Evolutionary conservation across 2,329 filamentous ascomycete genomes (phyloP).

Genomic region (Fusarium temperatum): DNA sequence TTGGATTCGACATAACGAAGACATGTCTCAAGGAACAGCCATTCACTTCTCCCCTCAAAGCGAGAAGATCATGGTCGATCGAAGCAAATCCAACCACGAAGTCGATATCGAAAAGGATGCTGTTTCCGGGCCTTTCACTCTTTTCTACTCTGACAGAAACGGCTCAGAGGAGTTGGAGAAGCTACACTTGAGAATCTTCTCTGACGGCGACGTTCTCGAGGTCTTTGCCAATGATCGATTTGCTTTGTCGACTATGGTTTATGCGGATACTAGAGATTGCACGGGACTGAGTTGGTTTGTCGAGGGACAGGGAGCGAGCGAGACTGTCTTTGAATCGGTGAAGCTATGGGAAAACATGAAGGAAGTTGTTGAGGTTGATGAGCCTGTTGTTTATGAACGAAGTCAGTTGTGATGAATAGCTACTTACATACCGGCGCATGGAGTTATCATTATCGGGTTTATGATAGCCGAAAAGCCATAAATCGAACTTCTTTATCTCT

Average conservation of each 20-base stretch:
- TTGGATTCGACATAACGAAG: conserved; percentile 39
- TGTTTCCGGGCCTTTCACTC: conserved; percentile 55
- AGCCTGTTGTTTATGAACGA: conserved; percentile 17
- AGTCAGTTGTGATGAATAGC: conserved; percentile 3
- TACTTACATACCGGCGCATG: rapidly evolving
- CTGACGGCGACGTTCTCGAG: conserved; percentile 40
- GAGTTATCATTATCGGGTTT: background rate
- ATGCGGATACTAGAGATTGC: conserved; percentile 27
- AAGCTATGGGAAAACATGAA: conserved; percentile 37
- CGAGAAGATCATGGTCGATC: conserved; percentile 54
- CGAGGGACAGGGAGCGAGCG: conserved; percentile 5
- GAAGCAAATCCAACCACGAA: conserved; percentile 45
- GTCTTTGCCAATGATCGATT: conserved; percentile 43
- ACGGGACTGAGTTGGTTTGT: conserved; percentile 40
- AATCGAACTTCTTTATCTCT: background rate
- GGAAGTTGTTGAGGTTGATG: conserved; percentile 15
- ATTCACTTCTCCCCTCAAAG: conserved; percentile 49
- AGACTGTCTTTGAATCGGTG: conserved; percentile 32
- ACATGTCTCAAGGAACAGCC: conserved; percentile 46
- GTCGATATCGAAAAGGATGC: conserved; percentile 47
- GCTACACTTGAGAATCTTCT: conserved; percentile 36
- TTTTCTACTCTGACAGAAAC: conserved; percentile 46
- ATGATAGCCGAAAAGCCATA: background rate
- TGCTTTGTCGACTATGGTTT: conserved; percentile 41
- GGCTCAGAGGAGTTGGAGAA: conserved; percentile 31